Conservation (phyloP, 179 eudicot species). For the Spergularia azorica region DNA sequence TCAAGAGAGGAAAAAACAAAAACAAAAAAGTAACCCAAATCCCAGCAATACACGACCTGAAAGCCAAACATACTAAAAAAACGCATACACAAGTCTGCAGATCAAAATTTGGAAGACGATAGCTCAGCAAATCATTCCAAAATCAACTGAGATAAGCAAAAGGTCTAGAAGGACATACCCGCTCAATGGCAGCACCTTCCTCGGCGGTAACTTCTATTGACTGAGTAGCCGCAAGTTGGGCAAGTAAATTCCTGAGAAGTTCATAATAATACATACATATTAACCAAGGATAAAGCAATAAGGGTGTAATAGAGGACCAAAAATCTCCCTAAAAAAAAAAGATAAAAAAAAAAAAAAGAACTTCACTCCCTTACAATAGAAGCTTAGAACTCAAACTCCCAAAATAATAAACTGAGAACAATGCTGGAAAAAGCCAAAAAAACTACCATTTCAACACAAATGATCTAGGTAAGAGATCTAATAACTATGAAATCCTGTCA, state of each 20-base stretch:
- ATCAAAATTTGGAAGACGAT: not conserved
- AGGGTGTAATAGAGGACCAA: not conserved
- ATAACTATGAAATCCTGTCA: not conserved
- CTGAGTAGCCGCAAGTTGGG: conserved; percentile 54
- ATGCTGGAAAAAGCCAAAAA: not conserved
- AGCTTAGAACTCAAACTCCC: not conserved
- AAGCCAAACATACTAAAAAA: not conserved
- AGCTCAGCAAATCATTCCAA: not conserved
- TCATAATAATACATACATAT: not conserved
- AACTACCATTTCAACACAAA: too few species aligned
- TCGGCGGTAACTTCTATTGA: conserved; percentile 63
- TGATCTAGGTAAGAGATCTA: too few species aligned
- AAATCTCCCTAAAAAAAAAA: too few species aligned
- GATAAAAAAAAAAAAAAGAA: not conserved
- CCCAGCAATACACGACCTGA: not conserved
- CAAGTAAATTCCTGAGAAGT: conserved; percentile 48
- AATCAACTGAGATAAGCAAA: not conserved
- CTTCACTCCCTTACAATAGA: not conserved
- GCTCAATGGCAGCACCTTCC: conserved; percentile 73
- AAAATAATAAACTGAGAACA: not conserved
- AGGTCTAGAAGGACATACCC: conserved; percentile 36
- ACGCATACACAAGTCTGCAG: not conserved
- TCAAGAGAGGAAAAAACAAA: not conserved
- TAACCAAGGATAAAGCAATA: not conserved
- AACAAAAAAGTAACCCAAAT: not conserved